These are phyloP conservation scores for Suillus decipiens DNA, from an alignment of 768 basidiomycete genomes.

Conservation along the genomic window DNA sequence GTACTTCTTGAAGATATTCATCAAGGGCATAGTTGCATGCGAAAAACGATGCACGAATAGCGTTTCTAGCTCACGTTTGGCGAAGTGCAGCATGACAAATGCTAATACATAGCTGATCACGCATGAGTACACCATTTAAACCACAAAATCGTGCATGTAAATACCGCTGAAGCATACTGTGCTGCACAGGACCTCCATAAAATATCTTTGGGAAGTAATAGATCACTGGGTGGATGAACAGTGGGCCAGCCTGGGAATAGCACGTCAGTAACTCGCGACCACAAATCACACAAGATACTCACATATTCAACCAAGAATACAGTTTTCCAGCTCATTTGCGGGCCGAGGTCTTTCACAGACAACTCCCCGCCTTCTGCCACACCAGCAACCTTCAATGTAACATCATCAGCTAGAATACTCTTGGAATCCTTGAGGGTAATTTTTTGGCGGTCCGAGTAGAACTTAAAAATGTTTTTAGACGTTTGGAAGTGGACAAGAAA, in stretches of 20 bases:
- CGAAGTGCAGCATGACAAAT: slow-evolving; percentile 83
- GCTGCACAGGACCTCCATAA: slow-evolving; percentile 70
- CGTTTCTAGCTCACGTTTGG: slow-evolving; percentile 92
- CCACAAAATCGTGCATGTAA: slow-evolving; percentile 15
- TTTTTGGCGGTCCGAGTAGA: slow-evolving; percentile 72
- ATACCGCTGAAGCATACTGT: slow-evolving; percentile 78
- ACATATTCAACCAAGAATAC: slow-evolving; percentile 97
- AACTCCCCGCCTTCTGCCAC: slow-evolving; percentile 64
- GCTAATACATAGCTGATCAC: slow-evolving; percentile 60
- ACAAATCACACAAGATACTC: slow-evolving; percentile 34
- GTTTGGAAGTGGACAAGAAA: slow-evolving; percentile 6
- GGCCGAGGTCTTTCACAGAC: slow-evolving; percentile 85
- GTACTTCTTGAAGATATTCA: slow-evolving; percentile 89
- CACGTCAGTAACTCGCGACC: slow-evolving; percentile 8
- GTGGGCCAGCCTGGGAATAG: slow-evolving; percentile 69
- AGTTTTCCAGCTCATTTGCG: slow-evolving; percentile 85
- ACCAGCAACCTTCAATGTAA: slow-evolving; percentile 57
- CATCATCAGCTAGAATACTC: slow-evolving; percentile 63
- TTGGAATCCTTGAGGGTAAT: slow-evolving; percentile 63
- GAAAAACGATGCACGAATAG: slow-evolving; percentile 95
- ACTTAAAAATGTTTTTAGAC: slow-evolving; percentile 42
- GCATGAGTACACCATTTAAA: slow-evolving; percentile 6
- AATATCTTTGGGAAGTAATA: slow-evolving; percentile 70
- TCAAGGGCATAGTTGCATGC: slow-evolving; percentile 87
- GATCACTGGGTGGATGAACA: slow-evolving; percentile 85